Percentiles rank a stretch among this genome's conserved stretches.
phyloP scores from a whole-genome alignment of 192 early-diverging fungal species.

The Globomyces pollinis-pini region DNA sequence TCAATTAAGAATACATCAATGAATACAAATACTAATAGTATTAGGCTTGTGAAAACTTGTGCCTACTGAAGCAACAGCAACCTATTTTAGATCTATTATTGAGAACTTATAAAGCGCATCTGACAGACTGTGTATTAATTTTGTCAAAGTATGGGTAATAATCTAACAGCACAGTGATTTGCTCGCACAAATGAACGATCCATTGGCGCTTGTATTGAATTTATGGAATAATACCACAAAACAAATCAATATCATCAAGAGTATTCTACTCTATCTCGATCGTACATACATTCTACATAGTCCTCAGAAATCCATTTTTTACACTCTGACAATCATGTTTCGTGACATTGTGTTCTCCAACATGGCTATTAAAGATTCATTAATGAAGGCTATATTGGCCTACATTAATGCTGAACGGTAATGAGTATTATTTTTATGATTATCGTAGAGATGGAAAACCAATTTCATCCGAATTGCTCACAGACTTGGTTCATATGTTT shows the following conservation, averaged over 20 bases:
- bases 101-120: background rate
- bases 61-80: background rate
- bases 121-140: background rate
- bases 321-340: constrained; percentile 83
- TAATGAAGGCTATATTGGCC: constrained; percentile 49
- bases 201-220: background rate
- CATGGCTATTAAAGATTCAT: background rate
- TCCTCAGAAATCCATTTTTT: constrained; percentile 66
- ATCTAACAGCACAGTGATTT: too few species aligned
- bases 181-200: background rate
- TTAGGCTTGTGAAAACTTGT: background rate
- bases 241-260: constrained; percentile 47
- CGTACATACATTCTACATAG: constrained; percentile 82
- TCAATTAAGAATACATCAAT: too few species aligned
- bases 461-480: constrained; percentile 45
- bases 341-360: constrained; percentile 47
- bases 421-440: too few species aligned
- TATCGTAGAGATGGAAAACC: constrained; percentile 40
- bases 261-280: constrained; percentile 85
- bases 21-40: too few species aligned
- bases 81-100: background rate
- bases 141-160: background rate
- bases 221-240: background rate
- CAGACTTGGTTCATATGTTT: constrained; percentile 69
- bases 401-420: constrained; percentile 40